Evolutionary conservation across 2,329 filamentous ascomycete genomes (phyloP).

Genomic region (Ceratocystiopsis sp.): DNA sequence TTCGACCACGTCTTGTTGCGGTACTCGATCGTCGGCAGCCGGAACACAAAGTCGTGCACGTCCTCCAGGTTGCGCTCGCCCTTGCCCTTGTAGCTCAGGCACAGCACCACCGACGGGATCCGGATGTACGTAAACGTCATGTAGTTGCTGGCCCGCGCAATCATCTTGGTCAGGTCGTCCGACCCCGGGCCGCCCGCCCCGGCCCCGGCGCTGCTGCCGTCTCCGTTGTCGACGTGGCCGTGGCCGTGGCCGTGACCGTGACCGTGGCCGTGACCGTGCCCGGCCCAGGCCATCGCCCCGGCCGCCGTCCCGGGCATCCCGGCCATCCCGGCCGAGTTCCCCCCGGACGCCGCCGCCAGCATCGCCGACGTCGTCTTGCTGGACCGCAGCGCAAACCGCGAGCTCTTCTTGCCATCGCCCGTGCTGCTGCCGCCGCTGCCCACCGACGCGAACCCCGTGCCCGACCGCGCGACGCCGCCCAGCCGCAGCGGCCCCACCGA

Average conservation of each 20-base stretch:
- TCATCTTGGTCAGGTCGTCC: conserved; percentile 94
- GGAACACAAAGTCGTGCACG: conserved; percentile 94
- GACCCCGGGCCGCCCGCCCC: conserved; percentile 21
- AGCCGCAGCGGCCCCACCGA: conserved; percentile 22
- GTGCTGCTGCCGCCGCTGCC: background rate
- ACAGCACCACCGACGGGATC: conserved; percentile 87
- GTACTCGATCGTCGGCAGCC: conserved; percentile 85
- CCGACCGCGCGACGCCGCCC: conserved; percentile 25
- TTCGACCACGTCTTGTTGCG: conserved; percentile 99
- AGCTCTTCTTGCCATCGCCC: conserved; percentile 26
- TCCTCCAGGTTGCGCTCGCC: conserved; percentile 92
- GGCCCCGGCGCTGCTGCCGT: conserved; percentile 23
- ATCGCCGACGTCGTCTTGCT: conserved; percentile 4
- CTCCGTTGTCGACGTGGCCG: conserved; percentile 16
- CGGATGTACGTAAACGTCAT: conserved; percentile 96
- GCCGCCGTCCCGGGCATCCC: no score
- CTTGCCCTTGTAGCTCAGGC: conserved; percentile 90
- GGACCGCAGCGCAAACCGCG: conserved; percentile 39
- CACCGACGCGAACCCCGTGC: conserved; percentile 25
- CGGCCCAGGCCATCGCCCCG: no score
- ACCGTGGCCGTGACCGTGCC: no score
- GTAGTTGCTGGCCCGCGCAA: conserved; percentile 83
- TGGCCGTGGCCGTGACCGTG: no score
- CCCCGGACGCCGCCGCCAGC: no score
- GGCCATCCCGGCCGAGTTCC: no score